Percentiles rank a stretch among this genome's conserved stretches.
phyloP scores from a whole-genome alignment of 805 yeast genomes.

The Wickerhamomyces alni region DNA sequence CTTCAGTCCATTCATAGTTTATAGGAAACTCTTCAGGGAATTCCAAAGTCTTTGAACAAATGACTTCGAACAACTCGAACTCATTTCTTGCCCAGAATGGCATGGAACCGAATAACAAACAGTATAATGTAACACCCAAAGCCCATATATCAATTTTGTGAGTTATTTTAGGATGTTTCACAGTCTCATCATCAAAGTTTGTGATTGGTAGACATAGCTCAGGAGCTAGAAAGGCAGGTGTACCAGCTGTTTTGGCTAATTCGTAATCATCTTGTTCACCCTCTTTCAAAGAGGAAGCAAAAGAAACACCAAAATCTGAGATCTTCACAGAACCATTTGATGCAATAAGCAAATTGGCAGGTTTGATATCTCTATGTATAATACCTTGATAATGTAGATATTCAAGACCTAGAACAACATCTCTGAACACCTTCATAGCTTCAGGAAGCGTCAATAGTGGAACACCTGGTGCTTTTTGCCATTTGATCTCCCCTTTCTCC shows the following conservation, averaged over 20 bases:
- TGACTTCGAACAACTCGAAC: constrained; percentile 77
- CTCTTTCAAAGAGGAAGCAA: constrained; percentile 41
- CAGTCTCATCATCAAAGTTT: constrained; percentile 19
- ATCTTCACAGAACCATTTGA: constrained; percentile 75
- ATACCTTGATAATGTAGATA: constrained; percentile 87
- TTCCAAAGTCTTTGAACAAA: constrained; percentile 52
- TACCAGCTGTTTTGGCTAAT: constrained; percentile 93
- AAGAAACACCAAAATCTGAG: constrained; percentile 95
- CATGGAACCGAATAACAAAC: constrained; percentile 78
- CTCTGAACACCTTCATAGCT: constrained; percentile 69
- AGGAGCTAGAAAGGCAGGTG: constrained; percentile 95
- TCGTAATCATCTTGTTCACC: constrained; percentile 66
- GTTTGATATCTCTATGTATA: constrained; percentile 92
- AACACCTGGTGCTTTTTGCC: constrained; percentile 56
- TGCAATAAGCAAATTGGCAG: constrained; percentile 79
- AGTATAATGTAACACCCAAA: constrained; percentile 83
- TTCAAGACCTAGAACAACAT: constrained; percentile 82
- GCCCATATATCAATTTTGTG: constrained; percentile 97
- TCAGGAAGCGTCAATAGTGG: constrained; percentile 67
- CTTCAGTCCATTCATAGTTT: constrained; percentile 24
- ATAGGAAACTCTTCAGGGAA: constrained; percentile 56
- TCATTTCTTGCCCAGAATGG: constrained; percentile 89
- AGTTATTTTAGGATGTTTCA: constrained; percentile 47
- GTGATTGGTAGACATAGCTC: constrained; percentile 65
- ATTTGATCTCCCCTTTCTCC: constrained; percentile 83